Conservation (phyloP, 306 rosid species). For the Castanea mollissima region DNA sequence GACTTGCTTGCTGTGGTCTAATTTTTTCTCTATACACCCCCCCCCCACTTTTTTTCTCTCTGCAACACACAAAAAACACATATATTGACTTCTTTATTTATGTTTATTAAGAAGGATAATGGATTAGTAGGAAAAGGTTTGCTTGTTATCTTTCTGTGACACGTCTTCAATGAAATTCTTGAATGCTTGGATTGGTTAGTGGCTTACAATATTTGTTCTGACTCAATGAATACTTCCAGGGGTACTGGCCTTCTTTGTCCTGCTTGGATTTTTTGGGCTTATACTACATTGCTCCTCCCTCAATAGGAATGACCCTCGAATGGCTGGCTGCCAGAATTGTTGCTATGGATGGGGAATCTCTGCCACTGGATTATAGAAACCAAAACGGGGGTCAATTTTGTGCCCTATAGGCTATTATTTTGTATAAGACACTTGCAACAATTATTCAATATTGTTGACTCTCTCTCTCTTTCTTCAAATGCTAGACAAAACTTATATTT, state of each 20-base stretch:
- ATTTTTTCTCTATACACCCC: no score
- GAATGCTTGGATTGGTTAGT: background rate
- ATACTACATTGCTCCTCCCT: slow-evolving; percentile 91
- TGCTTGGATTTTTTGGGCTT: slow-evolving; percentile 94
- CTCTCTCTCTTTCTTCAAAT: no score
- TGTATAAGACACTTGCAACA: background rate
- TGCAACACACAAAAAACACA: background rate
- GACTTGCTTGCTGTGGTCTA: background rate
- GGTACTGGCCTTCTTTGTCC: slow-evolving; percentile 90
- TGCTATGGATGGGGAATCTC: slow-evolving; percentile 89
- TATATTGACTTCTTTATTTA: background rate
- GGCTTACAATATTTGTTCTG: background rate
- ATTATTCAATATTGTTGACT: no score
- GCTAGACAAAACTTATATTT: no score
- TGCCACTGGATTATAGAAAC: background rate
- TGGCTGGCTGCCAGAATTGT: slow-evolving; percentile 99
- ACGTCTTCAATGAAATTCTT: background rate
- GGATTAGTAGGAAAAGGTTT: background rate
- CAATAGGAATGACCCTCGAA: slow-evolving; percentile 79
- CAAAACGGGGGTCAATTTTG: background rate
- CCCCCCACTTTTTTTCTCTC: no score
- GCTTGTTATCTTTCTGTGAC: background rate
- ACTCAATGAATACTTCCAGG: slow-evolving; percentile 43
- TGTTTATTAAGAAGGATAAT: background rate
- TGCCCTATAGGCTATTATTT: background rate